Base-by-base conservation (phyloP, 495 filamentous ascomycete genomes). In the Talaromyces borbonicus region DNA sequence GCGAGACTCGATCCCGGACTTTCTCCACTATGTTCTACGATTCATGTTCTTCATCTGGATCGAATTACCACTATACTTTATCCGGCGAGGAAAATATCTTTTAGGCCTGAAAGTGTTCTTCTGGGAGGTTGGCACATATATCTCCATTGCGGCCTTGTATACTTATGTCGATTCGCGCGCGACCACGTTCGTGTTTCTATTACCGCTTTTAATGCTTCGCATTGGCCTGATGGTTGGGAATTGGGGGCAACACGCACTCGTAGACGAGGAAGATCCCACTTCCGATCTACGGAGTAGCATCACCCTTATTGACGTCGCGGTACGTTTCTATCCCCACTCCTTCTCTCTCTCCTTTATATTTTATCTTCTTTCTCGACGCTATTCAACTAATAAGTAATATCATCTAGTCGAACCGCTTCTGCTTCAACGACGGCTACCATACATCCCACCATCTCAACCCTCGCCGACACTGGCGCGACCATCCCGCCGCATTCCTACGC, bases 341-440 rank as follows among this genome's bases (percentile, higher is more conserved):
- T 12, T 8, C 14, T 53, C 9, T 12, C 16, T 2, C n/a, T 6
- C 14, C n/a, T 20, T 41, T 36, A 29, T 29, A 20, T 48, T 18
- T 8, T 16, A 51, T n/a, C 8, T 16, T 9, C 4, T 9, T 24
- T 8, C 19, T 19, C 24, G 12, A 42, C 31, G 15, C 11, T 30
- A 11, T 9, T 20, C 30, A 31, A 14, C 1, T 42, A 49, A 61
- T 26, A 61, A 43, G 30, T 19, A 25, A 38, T 25, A 9, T 38
- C 19, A 15, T 9, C 8, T 50, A 81, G 81, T 79, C 72, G 51
- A 87, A 87, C 60, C 75, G 83, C 18, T 79, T 77, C 64, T 85
- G 78, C 52, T 87, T 75, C 68, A 87, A 87, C 56, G 83, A 86
- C 56, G 83, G 83, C 43, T 87, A 85, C 59, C 83, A 87, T 58